Conservation (phyloP, 2,329 filamentous ascomycete species). For the Ophiostoma australiae region DNA sequence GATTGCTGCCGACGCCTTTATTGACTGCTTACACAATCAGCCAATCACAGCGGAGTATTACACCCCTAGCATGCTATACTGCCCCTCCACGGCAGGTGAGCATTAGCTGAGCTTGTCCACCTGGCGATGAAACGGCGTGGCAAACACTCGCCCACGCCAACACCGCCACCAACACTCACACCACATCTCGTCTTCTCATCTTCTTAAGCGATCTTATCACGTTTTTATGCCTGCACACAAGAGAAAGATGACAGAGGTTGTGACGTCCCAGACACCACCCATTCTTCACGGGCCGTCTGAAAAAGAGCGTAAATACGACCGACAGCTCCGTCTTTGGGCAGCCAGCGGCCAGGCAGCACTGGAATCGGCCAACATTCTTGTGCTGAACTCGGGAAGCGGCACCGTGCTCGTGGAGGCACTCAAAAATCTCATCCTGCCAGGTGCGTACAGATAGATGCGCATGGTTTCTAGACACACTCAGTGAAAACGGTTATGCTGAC, state of each 20-base stretch:
- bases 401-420: conserved; percentile 85
- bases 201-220: background rate
- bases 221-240: conserved; percentile 28
- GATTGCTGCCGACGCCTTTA: background rate
- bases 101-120: conserved; percentile 8
- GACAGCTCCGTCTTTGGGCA: conserved; percentile 92
- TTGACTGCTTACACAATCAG: conserved; percentile 12
- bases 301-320: conserved; percentile 78
- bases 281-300: conserved; percentile 52
- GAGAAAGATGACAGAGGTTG: conserved; percentile 41
- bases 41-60: background rate
- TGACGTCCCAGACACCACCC: conserved; percentile 44
- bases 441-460: conserved; percentile 18
- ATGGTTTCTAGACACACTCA: background rate
- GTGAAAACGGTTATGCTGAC: background rate
- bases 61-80: background rate
- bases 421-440: conserved; percentile 92
- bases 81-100: background rate
- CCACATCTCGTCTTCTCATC: background rate
- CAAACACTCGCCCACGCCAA: background rate
- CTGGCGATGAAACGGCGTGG: background rate
- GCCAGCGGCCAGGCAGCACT: conserved; percentile 85
- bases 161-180: background rate
- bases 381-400: conserved; percentile 82
- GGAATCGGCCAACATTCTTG: conserved; percentile 84